phyloP scores from a whole-genome alignment of 1,139 yeast genomes.

The Entelexis sorbosivorans region DNA sequence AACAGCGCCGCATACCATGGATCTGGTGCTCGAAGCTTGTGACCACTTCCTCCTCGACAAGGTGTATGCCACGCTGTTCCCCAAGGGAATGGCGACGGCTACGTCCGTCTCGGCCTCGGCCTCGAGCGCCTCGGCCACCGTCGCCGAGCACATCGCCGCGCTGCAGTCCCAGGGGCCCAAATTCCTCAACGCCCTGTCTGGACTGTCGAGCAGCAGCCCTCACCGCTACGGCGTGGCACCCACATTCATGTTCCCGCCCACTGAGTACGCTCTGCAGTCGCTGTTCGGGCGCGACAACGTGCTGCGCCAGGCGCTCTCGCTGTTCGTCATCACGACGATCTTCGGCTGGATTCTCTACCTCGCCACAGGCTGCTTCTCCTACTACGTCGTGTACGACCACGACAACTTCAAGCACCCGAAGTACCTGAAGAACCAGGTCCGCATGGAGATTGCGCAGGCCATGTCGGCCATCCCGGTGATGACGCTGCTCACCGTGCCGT shows the following conservation, averaged over 20 bases:
- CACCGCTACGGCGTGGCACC: conserved; percentile 23
- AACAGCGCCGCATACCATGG: conserved; percentile 43
- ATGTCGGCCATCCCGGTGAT: conserved; percentile 71
- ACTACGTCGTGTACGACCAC: conserved; percentile 68
- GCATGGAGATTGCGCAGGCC: conserved; percentile 70
- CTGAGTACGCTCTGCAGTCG: conserved; percentile 49
- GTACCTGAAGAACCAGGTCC: conserved; percentile 84
- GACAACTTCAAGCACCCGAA: conserved; percentile 91
- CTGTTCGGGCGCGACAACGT: conserved; percentile 59
- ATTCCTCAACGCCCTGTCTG: neutral
- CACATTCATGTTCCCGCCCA: conserved; percentile 33
- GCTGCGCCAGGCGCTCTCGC: conserved; percentile 56
- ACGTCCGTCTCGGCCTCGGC: conserved; percentile 14
- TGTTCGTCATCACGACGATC: conserved; percentile 60
- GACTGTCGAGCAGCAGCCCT: conserved; percentile 10
- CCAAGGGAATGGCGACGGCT: conserved; percentile 26
- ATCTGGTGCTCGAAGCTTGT: conserved; percentile 67
- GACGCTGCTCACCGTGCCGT: conserved; percentile 80
- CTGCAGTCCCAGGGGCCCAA: conserved; percentile 9
- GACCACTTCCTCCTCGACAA: conserved; percentile 66
- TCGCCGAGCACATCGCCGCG: conserved; percentile 9
- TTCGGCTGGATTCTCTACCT: conserved; percentile 81
- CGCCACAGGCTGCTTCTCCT: conserved; percentile 63
- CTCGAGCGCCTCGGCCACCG: conserved; percentile 6
- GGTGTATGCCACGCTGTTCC: conserved; percentile 52